Evolutionary conservation across 164 flowering plant genomes (phyloP).

Genomic region (Chimonanthus praecox): DNA sequence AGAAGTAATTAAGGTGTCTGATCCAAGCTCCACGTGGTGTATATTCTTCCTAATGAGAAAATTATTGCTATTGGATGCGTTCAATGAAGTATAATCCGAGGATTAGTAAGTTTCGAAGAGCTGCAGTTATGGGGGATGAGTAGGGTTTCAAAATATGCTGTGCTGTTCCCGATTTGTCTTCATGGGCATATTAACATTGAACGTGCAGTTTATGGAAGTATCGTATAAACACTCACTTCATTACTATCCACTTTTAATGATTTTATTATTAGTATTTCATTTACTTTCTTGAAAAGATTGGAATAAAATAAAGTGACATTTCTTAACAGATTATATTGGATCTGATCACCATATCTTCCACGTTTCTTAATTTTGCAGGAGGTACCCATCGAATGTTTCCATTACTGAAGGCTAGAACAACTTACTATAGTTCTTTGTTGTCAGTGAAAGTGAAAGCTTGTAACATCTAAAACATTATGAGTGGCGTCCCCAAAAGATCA

Average conservation of each 20-base stretch:
- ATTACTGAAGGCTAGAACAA: background rate
- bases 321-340: background rate
- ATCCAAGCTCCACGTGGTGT: background rate
- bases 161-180: background rate
- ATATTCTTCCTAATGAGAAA: background rate
- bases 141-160: background rate
- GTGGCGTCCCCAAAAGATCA: conserved; percentile 53
- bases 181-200: background rate
- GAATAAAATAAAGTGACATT: background rate
- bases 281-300: background rate
- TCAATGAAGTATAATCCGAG: background rate
- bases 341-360: too few species aligned
- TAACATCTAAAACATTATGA: conserved; percentile 30
- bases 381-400: conserved; percentile 1
- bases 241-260: background rate
- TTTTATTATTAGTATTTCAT: too few species aligned
- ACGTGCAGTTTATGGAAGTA: background rate
- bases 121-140: background rate
- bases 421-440: background rate
- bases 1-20: background rate
- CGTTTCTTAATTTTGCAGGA: conserved; percentile 2
- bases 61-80: background rate
- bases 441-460: background rate
- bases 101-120: background rate
- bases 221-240: background rate